A percentile compares a stretch with the other conserved stretches of the same genome.
These are phyloP conservation scores for Oxytropis ochrocephala DNA, from an alignment of 306 rosid species.

Conservation along the genomic window DNA sequence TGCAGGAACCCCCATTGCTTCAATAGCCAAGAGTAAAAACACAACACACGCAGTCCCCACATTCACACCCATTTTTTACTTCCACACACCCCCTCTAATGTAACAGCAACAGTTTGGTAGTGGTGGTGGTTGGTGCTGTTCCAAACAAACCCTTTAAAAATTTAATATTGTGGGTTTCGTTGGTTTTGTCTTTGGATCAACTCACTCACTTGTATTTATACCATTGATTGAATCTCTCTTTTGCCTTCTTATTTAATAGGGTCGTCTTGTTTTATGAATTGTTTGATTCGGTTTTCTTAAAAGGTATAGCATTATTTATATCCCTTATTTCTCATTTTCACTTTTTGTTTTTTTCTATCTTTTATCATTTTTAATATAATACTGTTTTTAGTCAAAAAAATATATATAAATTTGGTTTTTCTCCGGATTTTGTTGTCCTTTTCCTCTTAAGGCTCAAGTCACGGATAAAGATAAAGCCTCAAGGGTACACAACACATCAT, in stretches of 20 bases:
- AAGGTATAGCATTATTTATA: background rate
- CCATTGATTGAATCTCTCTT: background rate
- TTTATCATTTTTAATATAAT: background rate
- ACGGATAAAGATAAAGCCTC: background rate
- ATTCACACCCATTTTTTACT: slow-evolving; percentile 17
- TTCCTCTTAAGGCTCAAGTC: background rate
- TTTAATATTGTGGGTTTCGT: too few relatives aligned
- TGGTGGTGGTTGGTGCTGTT: background rate
- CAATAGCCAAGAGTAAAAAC: background rate
- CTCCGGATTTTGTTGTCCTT: background rate
- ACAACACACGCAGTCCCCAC: background rate
- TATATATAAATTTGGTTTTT: background rate
- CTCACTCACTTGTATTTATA: background rate
- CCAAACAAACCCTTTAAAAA: background rate
- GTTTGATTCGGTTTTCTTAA: background rate
- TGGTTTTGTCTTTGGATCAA: background rate
- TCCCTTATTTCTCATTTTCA: background rate
- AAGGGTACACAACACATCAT: background rate
- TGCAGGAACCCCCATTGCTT: background rate
- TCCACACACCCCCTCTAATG: background rate
- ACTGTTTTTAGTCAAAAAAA: too few relatives aligned
- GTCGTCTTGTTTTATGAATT: too few relatives aligned
- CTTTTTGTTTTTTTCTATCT: background rate
- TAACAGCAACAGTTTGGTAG: too few relatives aligned
- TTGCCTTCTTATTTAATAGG: background rate